A percentile compares a stretch with the other conserved stretches of the same genome.
Evolutionary conservation across 2,329 filamentous ascomycete species (phyloP).

Genomic region (Epichloe coenophiala): DNA sequence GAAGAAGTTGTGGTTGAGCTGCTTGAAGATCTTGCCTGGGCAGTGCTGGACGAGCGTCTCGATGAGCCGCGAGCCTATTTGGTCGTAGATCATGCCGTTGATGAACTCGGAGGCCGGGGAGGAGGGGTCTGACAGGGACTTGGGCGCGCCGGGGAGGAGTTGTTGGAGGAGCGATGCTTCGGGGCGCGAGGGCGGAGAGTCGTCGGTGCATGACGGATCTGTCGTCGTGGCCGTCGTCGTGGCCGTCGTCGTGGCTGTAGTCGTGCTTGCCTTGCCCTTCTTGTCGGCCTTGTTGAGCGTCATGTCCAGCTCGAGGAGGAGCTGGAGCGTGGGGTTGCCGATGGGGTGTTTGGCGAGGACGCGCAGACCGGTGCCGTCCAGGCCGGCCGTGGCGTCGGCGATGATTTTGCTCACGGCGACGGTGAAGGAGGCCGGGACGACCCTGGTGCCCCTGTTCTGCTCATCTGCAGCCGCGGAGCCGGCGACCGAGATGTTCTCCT

Average conservation of each 20-base stretch:
- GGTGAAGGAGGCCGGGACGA: slow-evolving; percentile 68
- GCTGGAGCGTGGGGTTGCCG: slow-evolving; percentile 84
- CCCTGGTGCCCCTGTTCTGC: slow-evolving; percentile 27
- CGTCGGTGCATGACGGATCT: background rate
- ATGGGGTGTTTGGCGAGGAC: slow-evolving; percentile 79
- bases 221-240: background rate
- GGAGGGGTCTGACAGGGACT: slow-evolving; percentile 56
- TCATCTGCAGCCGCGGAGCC: slow-evolving; percentile 39
- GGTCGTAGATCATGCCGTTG: slow-evolving; percentile 76
- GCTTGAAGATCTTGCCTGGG: slow-evolving; percentile 84
- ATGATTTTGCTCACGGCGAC: slow-evolving; percentile 73
- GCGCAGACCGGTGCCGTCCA: slow-evolving; percentile 70
- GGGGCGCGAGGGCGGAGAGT: too few species aligned
- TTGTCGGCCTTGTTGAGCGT: slow-evolving; percentile 42
- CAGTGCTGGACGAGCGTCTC: slow-evolving; percentile 72
- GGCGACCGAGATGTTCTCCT: slow-evolving; percentile 63
- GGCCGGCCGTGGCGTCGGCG: slow-evolving; percentile 54
- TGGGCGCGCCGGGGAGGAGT: slow-evolving; percentile 61
- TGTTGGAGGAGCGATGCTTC: slow-evolving; percentile 52
- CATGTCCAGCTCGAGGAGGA: slow-evolving; percentile 78
- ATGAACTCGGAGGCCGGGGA: slow-evolving; percentile 67
- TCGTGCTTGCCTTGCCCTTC: background rate
- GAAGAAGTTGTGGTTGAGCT: slow-evolving; percentile 68
- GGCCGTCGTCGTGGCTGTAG: background rate
- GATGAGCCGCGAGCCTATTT: slow-evolving; percentile 76